Evolutionary conservation across 2,329 filamentous ascomycete genomes (phyloP).

Genomic region (Scolecobasidium constrictum): DNA sequence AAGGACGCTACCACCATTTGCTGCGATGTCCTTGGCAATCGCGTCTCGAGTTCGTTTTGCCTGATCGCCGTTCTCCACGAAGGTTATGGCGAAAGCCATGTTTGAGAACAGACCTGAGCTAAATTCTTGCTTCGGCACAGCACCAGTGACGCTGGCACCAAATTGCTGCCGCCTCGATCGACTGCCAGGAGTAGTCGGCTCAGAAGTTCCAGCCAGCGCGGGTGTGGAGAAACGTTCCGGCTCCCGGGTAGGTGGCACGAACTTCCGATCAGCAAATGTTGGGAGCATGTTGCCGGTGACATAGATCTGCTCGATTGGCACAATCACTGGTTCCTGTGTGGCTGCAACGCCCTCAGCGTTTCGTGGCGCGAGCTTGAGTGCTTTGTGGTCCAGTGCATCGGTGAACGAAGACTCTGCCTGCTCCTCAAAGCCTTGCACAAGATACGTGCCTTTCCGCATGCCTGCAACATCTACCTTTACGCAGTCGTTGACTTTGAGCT

Average conservation of each 20-base stretch:
- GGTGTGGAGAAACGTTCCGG: constrained; percentile 6
- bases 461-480: constrained; percentile 35
- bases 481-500: constrained; percentile 32
- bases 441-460: constrained; percentile 33
- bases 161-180: constrained; percentile 30
- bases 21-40: constrained; percentile 52
- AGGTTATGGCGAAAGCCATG: constrained; percentile 84
- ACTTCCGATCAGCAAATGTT: constrained; percentile 25
- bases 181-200: constrained; percentile 37
- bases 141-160: not conserved
- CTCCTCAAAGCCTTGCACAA: constrained; percentile 32
- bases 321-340: constrained; percentile 12
- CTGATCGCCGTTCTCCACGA: constrained; percentile 42
- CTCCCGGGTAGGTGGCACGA: constrained; percentile 18
- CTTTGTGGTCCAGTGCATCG: not conserved
- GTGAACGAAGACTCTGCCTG: constrained; percentile 11
- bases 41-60: constrained; percentile 46
- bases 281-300: constrained; percentile 32
- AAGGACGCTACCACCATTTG: constrained; percentile 63
- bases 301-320: constrained; percentile 32
- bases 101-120: constrained; percentile 51
- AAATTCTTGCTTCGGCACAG: constrained; percentile 11
- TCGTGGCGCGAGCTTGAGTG: not conserved
- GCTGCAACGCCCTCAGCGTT: not conserved
- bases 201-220: constrained; percentile 20